A percentile compares a stretch with the other conserved stretches of the same genome.
Evolutionary conservation across 2,329 filamentous ascomycete species (phyloP).

Genomic region (Chaetomiaceae sp.): DNA sequence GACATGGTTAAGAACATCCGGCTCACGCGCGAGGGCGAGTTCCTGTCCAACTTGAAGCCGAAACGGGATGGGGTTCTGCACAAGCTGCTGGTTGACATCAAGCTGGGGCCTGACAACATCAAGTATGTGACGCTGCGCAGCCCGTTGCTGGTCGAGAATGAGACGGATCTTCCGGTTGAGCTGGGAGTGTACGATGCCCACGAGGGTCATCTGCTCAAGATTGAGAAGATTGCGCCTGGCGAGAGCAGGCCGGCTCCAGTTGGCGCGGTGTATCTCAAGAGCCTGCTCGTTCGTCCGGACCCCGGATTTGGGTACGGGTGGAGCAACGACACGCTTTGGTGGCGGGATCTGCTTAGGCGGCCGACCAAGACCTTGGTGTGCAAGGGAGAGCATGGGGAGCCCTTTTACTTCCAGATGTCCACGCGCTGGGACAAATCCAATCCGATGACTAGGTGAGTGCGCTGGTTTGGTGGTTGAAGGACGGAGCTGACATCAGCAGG

Average conservation of each 20-base stretch:
- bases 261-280: constrained; percentile 86
- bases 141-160: constrained; percentile 87
- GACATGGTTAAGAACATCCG: constrained; percentile 84
- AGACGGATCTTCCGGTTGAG: constrained; percentile 93
- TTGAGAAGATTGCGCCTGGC: constrained; percentile 93
- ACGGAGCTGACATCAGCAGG: constrained; percentile 40
- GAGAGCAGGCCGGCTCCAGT: constrained; percentile 87
- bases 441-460: constrained; percentile 64
- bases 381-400: constrained; percentile 77
- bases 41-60: constrained; percentile 81
- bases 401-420: constrained; percentile 96
- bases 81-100: constrained; percentile 86
- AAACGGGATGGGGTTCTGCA: constrained; percentile 82
- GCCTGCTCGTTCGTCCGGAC: constrained; percentile 81
- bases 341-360: constrained; percentile 82
- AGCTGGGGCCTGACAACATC: constrained; percentile 87
- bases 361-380: constrained; percentile 87
- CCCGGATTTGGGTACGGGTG: constrained; percentile 95
- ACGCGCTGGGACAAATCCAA: constrained; percentile 79
- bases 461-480: no score
- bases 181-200: constrained; percentile 84
- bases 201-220: constrained; percentile 88
- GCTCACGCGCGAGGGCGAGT: constrained; percentile 91
- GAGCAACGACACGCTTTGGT: constrained; percentile 86
- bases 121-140: constrained; percentile 97